Evolutionary conservation across 2,329 filamentous ascomycete genomes (phyloP), one percentile per base, ranked within the genome.

Genomic region (Arthrobotrys sinensis): DNA sequence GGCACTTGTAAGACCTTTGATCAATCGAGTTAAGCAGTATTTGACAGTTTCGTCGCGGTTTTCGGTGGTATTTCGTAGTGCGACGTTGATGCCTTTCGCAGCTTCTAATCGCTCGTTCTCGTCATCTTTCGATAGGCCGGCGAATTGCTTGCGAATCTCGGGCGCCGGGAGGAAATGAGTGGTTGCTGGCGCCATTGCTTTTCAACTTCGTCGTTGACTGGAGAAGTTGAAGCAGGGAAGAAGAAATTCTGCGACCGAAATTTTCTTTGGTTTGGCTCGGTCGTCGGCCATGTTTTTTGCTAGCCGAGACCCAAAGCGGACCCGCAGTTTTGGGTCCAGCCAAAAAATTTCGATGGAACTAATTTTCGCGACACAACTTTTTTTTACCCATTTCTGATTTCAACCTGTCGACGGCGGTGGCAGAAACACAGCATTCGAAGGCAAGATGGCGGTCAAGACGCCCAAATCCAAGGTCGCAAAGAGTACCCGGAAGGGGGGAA

Each of bases 1-100:
- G 68, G 93, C 91, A 83, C 94, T 97, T 79, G 94, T 94, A 16
- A 98, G 89, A 46, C 96, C 96, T 68, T 93, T 90, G 83, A 97
- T 93, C 43, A 99, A 87, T 28, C 92, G 88, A 82, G 72, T 67
- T 11, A 77, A 21, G 28, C 66, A 67, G 50, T 77, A 77, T 53
- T 71, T 71, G 21, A 77, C 52, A 1, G 73, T 77, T 60, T 77
- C 66, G 21, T 77, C 66, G 52, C 73, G 73, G 40, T 71, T 67
- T 45, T 77, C 66, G n/a, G 66, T 66, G 40, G 50, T 50, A 46
- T 63, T 71, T 71, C 66, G 65, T 12, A 77, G 43, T 5, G 70
- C 60, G n/a, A 77, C 21, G 34, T 71, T 70, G 12, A 77, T 66
- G 40, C 45, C 52, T 34, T 77, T 77, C 8, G 73, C 73, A 28